Conservation (phyloP, 352 stramenopile species). For the Globisporangium takayamanum region DNA sequence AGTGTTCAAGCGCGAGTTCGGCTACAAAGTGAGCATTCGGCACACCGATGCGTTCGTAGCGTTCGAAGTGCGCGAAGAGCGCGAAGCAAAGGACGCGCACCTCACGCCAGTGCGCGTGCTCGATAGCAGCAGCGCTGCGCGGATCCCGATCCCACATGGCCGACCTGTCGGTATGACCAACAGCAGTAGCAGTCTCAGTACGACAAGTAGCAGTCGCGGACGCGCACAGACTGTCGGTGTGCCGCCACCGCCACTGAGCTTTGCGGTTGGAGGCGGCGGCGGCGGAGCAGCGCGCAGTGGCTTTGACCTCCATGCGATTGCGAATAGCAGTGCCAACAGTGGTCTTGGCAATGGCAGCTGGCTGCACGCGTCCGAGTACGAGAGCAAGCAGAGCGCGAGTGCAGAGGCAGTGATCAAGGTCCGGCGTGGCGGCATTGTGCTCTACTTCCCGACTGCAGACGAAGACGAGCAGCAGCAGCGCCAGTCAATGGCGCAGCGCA, state of each 20-base stretch:
- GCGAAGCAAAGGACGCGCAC: conserved; percentile 14
- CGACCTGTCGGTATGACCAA: neutral
- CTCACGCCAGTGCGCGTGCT: neutral
- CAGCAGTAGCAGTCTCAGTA: too few relatives aligned
- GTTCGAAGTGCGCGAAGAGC: conserved; percentile 54
- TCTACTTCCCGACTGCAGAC: conserved; percentile 50
- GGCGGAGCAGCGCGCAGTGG: neutral
- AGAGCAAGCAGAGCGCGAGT: conserved; percentile 1
- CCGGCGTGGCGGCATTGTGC: conserved; percentile 36
- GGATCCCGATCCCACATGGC: neutral
- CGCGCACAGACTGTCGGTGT: neutral
- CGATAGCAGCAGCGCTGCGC: conserved; percentile 2
- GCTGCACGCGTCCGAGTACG: neutral
- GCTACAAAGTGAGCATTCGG: conserved; percentile 61
- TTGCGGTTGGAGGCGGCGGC: neutral
- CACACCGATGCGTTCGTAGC: conserved; percentile 39
- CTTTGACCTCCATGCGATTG: neutral
- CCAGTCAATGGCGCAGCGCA: conserved; percentile 16
- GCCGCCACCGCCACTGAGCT: neutral
- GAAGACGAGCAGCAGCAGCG: conserved; percentile 17
- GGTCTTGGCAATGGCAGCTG: neutral
- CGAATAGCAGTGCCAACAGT: neutral
- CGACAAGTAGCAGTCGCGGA: neutral
- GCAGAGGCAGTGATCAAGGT: neutral
- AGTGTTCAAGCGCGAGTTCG: conserved; percentile 41